Evolutionary conservation across 73 alveolate genomes (phyloP).

Genomic region (Paramecium sonneborni): DNA sequence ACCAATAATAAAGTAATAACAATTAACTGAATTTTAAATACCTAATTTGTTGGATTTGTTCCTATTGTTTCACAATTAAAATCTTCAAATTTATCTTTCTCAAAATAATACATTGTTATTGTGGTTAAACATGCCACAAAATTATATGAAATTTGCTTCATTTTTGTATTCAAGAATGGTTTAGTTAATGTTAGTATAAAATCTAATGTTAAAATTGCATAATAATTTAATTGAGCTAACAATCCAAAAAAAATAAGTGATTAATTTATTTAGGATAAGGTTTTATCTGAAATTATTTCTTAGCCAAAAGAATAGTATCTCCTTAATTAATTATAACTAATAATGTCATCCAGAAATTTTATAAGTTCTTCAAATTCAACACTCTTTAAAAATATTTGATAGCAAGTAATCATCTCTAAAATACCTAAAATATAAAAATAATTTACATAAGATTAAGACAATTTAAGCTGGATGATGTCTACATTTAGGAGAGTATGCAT

Average conservation of each 20-base stretch:
- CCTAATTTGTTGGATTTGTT: not conserved
- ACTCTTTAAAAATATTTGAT: slow-evolving; percentile 1
- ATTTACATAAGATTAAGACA: not conserved
- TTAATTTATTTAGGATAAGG: not conserved
- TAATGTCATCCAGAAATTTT: not conserved
- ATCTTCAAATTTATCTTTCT: not conserved
- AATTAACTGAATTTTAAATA: not conserved
- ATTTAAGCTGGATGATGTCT: slow-evolving; percentile 52
- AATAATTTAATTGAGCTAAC: slow-evolving; percentile 8
- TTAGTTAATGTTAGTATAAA: not conserved
- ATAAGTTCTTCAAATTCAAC: not conserved
- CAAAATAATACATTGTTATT: not conserved
- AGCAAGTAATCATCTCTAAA: slow-evolving; percentile 20
- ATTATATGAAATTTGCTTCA: not conserved
- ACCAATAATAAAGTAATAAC: not conserved
- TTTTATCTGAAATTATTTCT: not conserved
- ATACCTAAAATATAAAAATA: not conserved
- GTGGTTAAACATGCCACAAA: not conserved
- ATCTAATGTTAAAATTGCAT: slow-evolving; percentile 4
- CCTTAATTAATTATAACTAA: not conserved
- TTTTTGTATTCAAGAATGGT: slow-evolving; percentile 14
- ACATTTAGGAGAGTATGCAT: slow-evolving; percentile 7
- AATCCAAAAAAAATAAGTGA: not conserved
- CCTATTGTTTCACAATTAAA: not conserved
- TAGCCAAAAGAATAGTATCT: not conserved